Conservation (phyloP, 441 rosid species). For the Pelargonium australe region DNA sequence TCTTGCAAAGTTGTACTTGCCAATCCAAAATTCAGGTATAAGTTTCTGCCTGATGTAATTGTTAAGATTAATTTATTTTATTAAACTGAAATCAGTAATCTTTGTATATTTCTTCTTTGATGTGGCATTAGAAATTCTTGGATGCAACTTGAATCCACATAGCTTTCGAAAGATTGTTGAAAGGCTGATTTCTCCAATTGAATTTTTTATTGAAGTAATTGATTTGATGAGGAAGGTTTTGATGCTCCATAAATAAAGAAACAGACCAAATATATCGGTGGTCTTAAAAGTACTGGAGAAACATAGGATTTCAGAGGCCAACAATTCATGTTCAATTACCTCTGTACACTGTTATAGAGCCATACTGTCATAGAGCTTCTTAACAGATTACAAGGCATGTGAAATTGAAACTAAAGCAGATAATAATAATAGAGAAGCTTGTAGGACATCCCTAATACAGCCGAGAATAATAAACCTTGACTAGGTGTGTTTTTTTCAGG, state of each 20-base stretch:
- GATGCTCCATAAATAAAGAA: background rate
- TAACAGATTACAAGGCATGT: background rate
- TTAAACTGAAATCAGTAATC: background rate
- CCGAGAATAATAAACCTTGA: too few species aligned
- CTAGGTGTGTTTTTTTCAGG: too few species aligned
- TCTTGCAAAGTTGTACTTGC: conserved; percentile 84
- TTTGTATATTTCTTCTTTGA: background rate
- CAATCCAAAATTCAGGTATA: conserved; percentile 72
- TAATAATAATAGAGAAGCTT: too few species aligned
- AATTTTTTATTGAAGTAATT: background rate
- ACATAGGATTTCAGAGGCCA: background rate
- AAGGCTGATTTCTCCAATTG: too few species aligned
- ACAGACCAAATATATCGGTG: background rate
- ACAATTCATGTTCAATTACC: background rate
- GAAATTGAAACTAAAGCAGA: too few species aligned
- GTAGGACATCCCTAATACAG: too few species aligned
- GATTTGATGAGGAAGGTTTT: background rate
- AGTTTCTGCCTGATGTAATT: conserved; percentile 3
- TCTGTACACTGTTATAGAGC: background rate
- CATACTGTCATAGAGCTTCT: background rate
- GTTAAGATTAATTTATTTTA: background rate
- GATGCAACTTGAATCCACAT: too few species aligned
- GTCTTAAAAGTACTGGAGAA: background rate
- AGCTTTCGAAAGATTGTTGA: too few species aligned
- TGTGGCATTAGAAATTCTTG: too few species aligned